Base-by-base conservation (phyloP, 1,284 basidiomycete species). In the Trichosporon asahii region DNA sequence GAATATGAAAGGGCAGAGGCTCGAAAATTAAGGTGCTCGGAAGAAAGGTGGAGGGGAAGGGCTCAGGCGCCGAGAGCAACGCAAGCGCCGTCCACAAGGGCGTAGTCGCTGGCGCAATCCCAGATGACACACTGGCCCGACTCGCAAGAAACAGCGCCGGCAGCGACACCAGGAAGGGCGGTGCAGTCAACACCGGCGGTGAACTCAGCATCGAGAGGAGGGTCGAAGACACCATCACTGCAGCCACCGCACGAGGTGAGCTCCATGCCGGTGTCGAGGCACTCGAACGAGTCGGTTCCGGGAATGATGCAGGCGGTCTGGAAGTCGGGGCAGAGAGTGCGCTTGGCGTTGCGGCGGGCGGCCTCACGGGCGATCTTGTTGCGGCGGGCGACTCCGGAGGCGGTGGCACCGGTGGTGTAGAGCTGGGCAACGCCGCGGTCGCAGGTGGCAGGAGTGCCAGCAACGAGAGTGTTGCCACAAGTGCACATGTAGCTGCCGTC, bases 111-210 rank as follows among this genome's bases (percentile, higher is more conserved):
- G 37, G 27, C 63, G 71, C 72, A 75, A 15, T 29, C 46, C 7
- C 49, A 27, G 35, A 66, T 68, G 3, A 64, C 57, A 65, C 74
- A 75, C 33, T 67, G 4, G 57, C 72, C 72, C 15, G 11, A 8
- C 8, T 60, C 12, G 66, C 74, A 75, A 23, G 72, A 72, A 29
- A 72, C 69, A 5, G 60, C 68, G 29, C 72, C 69, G n/a, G 63
- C 25, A 18, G 71, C 35, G 33, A 70, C 65, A 25, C 72, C 70
- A 3, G 70, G 66, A 3, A 72, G 11, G 21, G 64, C 15, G 1
- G 71, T 53, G 66, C 74, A 75, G 72, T 64, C 35, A 18, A 40
- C 63, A 18, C 63, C 63, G 21, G 18, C 3, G 29, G 15, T 5
- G 27, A 31, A 12, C 57, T 61, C 29, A 12, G 35, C 63, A 12